phyloP scores from a whole-genome alignment of 805 yeast species.

The Metschnikowia bowlesiae region DNA sequence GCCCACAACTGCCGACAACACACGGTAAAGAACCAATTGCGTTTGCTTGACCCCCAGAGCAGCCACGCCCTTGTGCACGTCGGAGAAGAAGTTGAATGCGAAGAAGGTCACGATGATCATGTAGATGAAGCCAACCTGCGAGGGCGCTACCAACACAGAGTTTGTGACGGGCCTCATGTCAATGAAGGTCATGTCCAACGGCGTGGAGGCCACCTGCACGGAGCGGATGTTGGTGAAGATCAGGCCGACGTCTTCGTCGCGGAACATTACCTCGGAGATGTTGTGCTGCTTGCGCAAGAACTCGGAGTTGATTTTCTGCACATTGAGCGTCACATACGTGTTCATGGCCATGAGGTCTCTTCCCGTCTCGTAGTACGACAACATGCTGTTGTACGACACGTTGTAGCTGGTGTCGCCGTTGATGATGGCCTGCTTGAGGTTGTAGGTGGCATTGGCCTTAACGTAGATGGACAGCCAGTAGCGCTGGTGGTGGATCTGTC shows the following conservation, averaged over 20 bases:
- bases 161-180: constrained; percentile 52
- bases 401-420: constrained; percentile 28
- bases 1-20: constrained; percentile 45
- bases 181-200: constrained; percentile 28
- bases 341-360: constrained; percentile 53
- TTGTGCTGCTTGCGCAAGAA: constrained; percentile 25
- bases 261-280: constrained; percentile 16
- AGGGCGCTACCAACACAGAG: constrained; percentile 56
- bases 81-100: constrained; percentile 57
- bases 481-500: constrained; percentile 48
- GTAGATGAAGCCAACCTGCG: constrained; percentile 73
- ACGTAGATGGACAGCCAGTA: constrained; percentile 65
- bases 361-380: constrained; percentile 56
- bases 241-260: constrained; percentile 12
- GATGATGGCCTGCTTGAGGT: constrained; percentile 37
- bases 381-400: constrained; percentile 28
- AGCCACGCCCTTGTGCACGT: constrained; percentile 49
- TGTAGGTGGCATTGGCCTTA: constrained; percentile 41
- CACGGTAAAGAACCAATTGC: constrained; percentile 51
- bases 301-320: constrained; percentile 31
- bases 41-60: constrained; percentile 36
- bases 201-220: constrained; percentile 23
- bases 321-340: constrained; percentile 37
- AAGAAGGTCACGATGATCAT: constrained; percentile 69
- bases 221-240: constrained; percentile 13